phyloP scores from a whole-genome alignment of 352 stramenopile genomes.

The Peronospora farinosa region DNA sequence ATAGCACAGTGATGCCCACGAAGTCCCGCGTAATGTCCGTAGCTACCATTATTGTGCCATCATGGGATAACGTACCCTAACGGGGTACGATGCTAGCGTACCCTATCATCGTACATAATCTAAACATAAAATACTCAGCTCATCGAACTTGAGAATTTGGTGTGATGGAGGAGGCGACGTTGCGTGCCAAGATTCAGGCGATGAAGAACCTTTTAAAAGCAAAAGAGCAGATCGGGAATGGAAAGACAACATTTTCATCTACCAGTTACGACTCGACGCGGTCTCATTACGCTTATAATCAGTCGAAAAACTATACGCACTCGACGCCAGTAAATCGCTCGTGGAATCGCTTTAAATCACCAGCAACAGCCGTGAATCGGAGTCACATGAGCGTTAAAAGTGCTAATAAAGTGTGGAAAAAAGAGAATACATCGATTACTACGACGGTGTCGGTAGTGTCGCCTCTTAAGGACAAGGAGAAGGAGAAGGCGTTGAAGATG shows the following conservation, averaged over 20 bases:
- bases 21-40: conserved; percentile 83
- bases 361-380: neutral
- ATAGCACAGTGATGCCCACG: conserved; percentile 78
- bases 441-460: neutral
- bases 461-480: neutral
- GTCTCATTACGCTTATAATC: conserved; percentile 2
- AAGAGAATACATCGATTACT: conserved; percentile 11
- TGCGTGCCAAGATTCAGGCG: conserved; percentile 78
- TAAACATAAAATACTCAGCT: neutral
- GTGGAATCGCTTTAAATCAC: conserved; percentile 32
- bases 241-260: neutral
- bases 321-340: conserved; percentile 31
- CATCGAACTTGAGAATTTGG: no score
- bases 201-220: conserved; percentile 71
- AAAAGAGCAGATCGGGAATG: conserved; percentile 17
- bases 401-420: conserved; percentile 57
- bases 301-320: conserved; percentile 9
- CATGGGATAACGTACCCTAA: neutral
- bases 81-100: neutral
- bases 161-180: conserved; percentile 56
- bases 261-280: neutral
- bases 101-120: conserved; percentile 14
- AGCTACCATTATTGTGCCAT: conserved; percentile 2
- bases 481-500: neutral
- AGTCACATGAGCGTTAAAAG: conserved; percentile 15